Conservation (phyloP, 495 filamentous ascomycete species). For the Penicillium crystallinum region DNA sequence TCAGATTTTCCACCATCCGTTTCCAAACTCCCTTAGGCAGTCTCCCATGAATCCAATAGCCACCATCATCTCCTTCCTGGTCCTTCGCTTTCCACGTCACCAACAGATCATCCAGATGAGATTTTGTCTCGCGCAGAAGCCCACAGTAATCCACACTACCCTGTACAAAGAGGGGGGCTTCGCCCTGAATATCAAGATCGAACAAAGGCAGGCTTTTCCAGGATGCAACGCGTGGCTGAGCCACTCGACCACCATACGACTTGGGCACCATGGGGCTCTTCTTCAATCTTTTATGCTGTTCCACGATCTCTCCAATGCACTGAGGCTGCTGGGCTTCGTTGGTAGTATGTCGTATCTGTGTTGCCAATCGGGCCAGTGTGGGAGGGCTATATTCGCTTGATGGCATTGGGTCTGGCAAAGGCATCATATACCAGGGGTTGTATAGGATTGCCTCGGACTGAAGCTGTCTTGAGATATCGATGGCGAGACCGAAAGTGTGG, state of each 20-base stretch:
- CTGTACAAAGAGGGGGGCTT: conserved; percentile 6
- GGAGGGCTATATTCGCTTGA: neutral
- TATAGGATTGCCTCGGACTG: conserved; percentile 1
- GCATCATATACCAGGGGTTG: conserved; percentile 8
- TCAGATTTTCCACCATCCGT: conserved; percentile 1
- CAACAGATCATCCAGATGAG: conserved; percentile 3
- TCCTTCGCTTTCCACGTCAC: conserved; percentile 6
- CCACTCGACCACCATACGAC: neutral
- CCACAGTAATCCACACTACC: conserved; percentile 8
- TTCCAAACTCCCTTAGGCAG: conserved; percentile 2
- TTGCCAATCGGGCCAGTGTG: neutral
- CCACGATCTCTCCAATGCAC: conserved; percentile 3
- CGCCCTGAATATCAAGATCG: conserved; percentile 4
- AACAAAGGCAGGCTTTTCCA: conserved; percentile 4
- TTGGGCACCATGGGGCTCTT: neutral
- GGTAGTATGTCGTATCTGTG: neutral
- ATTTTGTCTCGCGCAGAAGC: neutral
- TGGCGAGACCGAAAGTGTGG: neutral
- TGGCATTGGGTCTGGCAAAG: conserved; percentile 1
- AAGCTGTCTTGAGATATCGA: conserved; percentile 4
- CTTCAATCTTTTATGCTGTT: neutral
- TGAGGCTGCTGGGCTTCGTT: conserved; percentile 2
- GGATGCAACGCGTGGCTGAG: conserved; percentile 2
- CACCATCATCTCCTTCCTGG: neutral
- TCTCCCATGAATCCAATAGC: conserved; percentile 6